phyloP scores from a whole-genome alignment of 1,284 basidiomycete genomes.

The Pterula multifida region DNA sequence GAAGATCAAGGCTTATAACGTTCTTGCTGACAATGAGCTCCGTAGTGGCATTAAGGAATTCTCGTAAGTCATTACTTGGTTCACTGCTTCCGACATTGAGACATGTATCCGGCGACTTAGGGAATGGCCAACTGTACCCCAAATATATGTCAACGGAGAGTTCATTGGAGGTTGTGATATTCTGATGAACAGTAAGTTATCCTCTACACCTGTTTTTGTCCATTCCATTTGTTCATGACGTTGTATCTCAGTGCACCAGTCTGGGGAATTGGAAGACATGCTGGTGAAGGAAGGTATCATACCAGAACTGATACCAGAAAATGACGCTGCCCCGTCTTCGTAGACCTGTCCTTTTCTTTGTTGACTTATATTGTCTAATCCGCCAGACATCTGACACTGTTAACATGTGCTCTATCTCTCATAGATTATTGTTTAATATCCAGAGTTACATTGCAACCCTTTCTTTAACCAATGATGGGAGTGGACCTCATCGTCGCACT shows the following conservation, averaged over 20 bases:
- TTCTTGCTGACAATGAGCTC: conserved; percentile 79
- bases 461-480: too few relatives aligned
- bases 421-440: too few relatives aligned
- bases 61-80: conserved; percentile 39
- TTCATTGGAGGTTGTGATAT: conserved; percentile 98
- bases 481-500: too few relatives aligned
- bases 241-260: conserved; percentile 75
- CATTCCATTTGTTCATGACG: not conserved
- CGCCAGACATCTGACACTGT: too few relatives aligned
- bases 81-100: not conserved
- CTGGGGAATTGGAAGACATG: conserved; percentile 83
- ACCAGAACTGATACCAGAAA: conserved; percentile 18
- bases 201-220: conserved; percentile 5
- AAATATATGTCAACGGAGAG: conserved; percentile 89
- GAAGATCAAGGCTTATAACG: conserved; percentile 84
- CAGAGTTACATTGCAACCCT: too few relatives aligned
- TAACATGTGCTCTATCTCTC: too few relatives aligned
- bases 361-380: too few relatives aligned
- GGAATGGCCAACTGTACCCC: conserved; percentile 97
- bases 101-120: conserved; percentile 26
- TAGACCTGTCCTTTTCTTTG: not conserved
- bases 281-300: conserved; percentile 67
- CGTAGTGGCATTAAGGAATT: conserved; percentile 89
- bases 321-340: conserved; percentile 9
- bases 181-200: conserved; percentile 72